Base-by-base conservation (phyloP, 2,329 filamentous ascomycete genomes). In the Aspergillus clavatus region DNA sequence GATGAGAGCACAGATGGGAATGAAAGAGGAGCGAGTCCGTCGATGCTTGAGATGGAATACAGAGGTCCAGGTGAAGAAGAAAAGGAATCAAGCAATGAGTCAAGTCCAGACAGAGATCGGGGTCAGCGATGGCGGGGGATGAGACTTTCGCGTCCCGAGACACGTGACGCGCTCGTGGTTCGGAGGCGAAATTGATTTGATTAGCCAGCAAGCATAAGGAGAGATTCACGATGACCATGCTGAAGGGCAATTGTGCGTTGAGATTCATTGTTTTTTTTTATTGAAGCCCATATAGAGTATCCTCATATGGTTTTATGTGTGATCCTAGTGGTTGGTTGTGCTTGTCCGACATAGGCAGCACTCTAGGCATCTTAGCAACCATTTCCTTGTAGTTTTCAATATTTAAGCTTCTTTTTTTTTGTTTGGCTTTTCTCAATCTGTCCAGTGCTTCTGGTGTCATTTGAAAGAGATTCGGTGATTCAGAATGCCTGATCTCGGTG, bases 401-500 rank as follows among this genome's bases (percentile, higher is more conserved):
- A 24, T 24, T 24, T 24, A 24, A 24, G n/a, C n/a, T n/a, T n/a
- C 24, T 14, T 6, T 19, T 7, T 16, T 21, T 33, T 11, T 18
- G 5, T 18, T 12, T 3, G 19, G 11, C 18, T 19, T 10, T n/a
- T 1, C n/a, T 8, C 29, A 33, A 7, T 26, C 7, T 18, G n/a
- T 27, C n/a, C 22, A 36, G 28, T 35, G n/a, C 29, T 23, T n/a
- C 40, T 42, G 19, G 16, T 11, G 18, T 11, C 27, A 23, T 41
- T 12, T 37, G 26, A 16, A 26, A 23, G n/a, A 26, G 10, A 12
- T 29, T 10, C 23, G 10, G 19, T 14, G 12, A 7, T 14, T 33
- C 8, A 55, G 45, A 22, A 65, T 66, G 63, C 48, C 58, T 14
- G 38, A 45, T 23, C 46, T 54, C 37, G 59, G 57, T 49, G 60